These are phyloP conservation scores for Hamamelis virginiana DNA, from an alignment of 164 flowering plant species.

Conservation along the genomic window DNA sequence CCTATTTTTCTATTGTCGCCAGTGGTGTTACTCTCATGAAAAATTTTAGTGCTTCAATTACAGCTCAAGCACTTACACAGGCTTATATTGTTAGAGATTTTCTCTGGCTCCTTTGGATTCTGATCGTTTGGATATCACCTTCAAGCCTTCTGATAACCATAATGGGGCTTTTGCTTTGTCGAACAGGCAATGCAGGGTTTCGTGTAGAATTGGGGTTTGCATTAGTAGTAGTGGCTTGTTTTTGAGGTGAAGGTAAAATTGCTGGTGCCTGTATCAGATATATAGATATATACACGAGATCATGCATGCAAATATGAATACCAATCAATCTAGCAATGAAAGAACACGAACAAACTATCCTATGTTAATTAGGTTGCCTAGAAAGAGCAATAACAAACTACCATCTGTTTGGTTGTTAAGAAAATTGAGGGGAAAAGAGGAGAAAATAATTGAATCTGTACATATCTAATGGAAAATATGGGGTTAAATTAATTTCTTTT, in stretches of 20 bases:
- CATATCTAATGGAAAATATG: background rate
- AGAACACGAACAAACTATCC: too few relatives aligned
- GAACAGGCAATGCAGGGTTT: constrained; percentile 31
- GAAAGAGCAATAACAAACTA: too few relatives aligned
- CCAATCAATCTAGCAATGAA: too few relatives aligned
- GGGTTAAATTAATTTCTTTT: background rate
- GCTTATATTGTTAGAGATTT: constrained; percentile 10
- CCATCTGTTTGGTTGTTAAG: too few relatives aligned
- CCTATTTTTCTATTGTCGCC: constrained; percentile 54
- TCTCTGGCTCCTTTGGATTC: constrained; percentile 15
- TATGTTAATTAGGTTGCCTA: too few relatives aligned
- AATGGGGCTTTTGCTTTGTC: constrained; percentile 59
- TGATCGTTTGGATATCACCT: constrained; percentile 36
- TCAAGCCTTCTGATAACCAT: constrained; percentile 45
- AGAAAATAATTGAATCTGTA: too few relatives aligned
- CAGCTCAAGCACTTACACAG: constrained; percentile 69
- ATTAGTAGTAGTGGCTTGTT: constrained; percentile 32
- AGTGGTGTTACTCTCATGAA: constrained; percentile 44
- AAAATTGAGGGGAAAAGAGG: too few relatives aligned
- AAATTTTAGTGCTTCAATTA: constrained; percentile 74
- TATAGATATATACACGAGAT: constrained; percentile 2
- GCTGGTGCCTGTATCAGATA: constrained; percentile 39
- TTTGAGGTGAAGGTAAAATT: constrained; percentile 30
- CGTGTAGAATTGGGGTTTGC: constrained; percentile 36
- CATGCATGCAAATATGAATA: constrained; percentile 16